Percentiles rank a stretch among this genome's conserved stretches.
These are phyloP conservation scores for Coemansia sp. DNA, from an alignment of 192 early-diverging fungal species.

Conservation along the genomic window DNA sequence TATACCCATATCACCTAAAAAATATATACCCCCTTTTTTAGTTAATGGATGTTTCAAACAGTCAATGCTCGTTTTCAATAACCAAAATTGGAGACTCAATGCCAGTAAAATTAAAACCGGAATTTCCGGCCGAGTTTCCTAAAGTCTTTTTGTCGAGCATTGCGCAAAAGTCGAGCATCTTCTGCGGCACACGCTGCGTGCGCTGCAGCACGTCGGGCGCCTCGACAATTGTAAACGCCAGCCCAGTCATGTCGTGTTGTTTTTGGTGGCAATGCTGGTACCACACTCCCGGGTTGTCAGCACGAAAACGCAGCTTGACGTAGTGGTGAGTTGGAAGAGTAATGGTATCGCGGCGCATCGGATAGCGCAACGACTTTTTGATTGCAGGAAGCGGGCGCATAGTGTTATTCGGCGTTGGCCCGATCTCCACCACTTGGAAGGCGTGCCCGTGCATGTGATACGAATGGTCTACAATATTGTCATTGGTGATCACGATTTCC, in stretches of 20 bases:
- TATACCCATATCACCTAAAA: too few relatives aligned
- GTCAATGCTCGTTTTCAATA: neutral
- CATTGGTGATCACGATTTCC: slow-evolving; percentile 72
- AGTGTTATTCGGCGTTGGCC: slow-evolving; percentile 53
- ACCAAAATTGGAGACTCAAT: neutral
- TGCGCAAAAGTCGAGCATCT: slow-evolving; percentile 60
- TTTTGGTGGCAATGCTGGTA: slow-evolving; percentile 55
- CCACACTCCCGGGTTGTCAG: slow-evolving; percentile 85
- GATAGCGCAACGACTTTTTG: neutral
- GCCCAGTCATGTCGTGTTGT: neutral
- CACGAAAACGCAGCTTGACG: slow-evolving; percentile 68
- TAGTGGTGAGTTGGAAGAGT: slow-evolving; percentile 57
- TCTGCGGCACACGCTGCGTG: slow-evolving; percentile 50
- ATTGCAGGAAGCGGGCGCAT: neutral
- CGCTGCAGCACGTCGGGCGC: slow-evolving; percentile 61
- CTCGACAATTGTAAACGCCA: slow-evolving; percentile 72
- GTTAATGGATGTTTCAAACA: too few relatives aligned
- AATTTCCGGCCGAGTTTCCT: slow-evolving; percentile 71
- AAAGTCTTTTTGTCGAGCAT: slow-evolving; percentile 48
- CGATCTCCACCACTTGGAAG: slow-evolving; percentile 65
- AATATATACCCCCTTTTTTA: too few relatives aligned
- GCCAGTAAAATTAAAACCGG: neutral
- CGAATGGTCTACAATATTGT: slow-evolving; percentile 53
- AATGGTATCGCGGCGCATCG: slow-evolving; percentile 67
- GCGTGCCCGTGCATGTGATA: neutral